Conservation (phyloP, 148 eudicot genomes). For the Vaccinium darrowii region DNA sequence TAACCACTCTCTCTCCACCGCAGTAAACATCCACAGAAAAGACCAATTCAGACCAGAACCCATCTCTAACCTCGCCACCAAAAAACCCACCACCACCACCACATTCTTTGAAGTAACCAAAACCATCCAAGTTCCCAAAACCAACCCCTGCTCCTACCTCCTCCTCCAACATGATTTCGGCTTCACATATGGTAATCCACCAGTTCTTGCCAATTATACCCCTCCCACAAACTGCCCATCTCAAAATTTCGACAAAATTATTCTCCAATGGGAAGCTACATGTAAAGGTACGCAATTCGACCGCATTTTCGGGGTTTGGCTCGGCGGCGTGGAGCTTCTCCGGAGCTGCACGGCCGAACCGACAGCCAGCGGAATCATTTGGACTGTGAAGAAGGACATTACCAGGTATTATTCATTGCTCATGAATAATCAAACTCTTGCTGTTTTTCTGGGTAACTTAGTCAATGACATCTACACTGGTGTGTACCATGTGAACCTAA, state of each 20-base stretch:
- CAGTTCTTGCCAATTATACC: slow-evolving; percentile 50
- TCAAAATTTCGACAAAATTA: slow-evolving; percentile 34
- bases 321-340: slow-evolving; percentile 80
- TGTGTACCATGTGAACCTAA: slow-evolving; percentile 72
- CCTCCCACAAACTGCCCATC: slow-evolving; percentile 64
- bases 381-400: slow-evolving; percentile 77
- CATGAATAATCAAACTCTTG: slow-evolving; percentile 52
- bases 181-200: slow-evolving; percentile 58
- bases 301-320: slow-evolving; percentile 87
- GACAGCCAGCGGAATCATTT: slow-evolving; percentile 52
- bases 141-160: slow-evolving; percentile 59
- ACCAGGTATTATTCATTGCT: slow-evolving; percentile 64
- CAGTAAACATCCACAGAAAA: slow-evolving; percentile 30
- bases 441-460: slow-evolving; percentile 73
- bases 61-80: slow-evolving; percentile 18
- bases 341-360: slow-evolving; percentile 96
- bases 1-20: slow-evolving; percentile 26
- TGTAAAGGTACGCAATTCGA: slow-evolving; percentile 73
- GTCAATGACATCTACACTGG: slow-evolving; percentile 76
- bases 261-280: slow-evolving; percentile 73
- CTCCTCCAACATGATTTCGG: slow-evolving; percentile 70
- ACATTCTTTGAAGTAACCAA: slow-evolving; percentile 69
- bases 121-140: slow-evolving; percentile 46
- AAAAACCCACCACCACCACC: slow-evolving; percentile 23
- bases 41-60: slow-evolving; percentile 34